Conservation (phyloP, 2,329 filamentous ascomycete genomes). For the Pseudogymnoascus sp. region DNA sequence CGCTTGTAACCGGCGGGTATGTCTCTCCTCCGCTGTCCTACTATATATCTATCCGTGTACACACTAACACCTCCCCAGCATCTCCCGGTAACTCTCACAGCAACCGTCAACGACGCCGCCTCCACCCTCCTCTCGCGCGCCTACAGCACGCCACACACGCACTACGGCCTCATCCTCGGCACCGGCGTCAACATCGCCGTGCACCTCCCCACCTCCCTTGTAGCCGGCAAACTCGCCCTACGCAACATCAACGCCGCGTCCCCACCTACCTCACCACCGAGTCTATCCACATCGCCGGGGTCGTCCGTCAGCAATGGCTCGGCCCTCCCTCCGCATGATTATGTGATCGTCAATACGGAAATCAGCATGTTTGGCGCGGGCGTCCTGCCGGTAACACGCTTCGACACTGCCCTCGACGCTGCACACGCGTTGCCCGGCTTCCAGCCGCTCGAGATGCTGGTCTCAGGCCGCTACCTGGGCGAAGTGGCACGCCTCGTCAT, state of each 20-base stretch:
- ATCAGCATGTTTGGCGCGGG: constrained; percentile 56
- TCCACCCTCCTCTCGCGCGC: constrained; percentile 58
- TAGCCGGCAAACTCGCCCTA: constrained; percentile 23
- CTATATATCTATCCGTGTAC: background rate
- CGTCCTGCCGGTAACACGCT: constrained; percentile 50
- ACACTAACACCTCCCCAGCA: constrained; percentile 28
- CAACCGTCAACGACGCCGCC: constrained; percentile 59
- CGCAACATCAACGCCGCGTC: background rate
- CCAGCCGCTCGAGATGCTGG: constrained; percentile 53
- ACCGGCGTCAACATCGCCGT: constrained; percentile 60
- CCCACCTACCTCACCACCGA: background rate
- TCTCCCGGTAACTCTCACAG: constrained; percentile 46
- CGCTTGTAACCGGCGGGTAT: constrained; percentile 36
- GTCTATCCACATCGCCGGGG: background rate
- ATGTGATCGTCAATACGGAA: constrained; percentile 60
- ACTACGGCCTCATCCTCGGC: constrained; percentile 57
- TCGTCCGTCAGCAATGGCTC: background rate
- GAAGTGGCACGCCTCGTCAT: constrained; percentile 53
- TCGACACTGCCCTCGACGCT: constrained; percentile 47
- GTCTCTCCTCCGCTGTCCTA: background rate
- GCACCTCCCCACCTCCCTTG: constrained; percentile 49
- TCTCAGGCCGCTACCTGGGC: constrained; percentile 58
- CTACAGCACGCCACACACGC: constrained; percentile 49
- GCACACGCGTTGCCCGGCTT: constrained; percentile 49
- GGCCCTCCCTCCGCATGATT: constrained; percentile 33